Base-by-base conservation (phyloP, 192 early-diverging fungal genomes). In the Entomortierella lignicola region DNA sequence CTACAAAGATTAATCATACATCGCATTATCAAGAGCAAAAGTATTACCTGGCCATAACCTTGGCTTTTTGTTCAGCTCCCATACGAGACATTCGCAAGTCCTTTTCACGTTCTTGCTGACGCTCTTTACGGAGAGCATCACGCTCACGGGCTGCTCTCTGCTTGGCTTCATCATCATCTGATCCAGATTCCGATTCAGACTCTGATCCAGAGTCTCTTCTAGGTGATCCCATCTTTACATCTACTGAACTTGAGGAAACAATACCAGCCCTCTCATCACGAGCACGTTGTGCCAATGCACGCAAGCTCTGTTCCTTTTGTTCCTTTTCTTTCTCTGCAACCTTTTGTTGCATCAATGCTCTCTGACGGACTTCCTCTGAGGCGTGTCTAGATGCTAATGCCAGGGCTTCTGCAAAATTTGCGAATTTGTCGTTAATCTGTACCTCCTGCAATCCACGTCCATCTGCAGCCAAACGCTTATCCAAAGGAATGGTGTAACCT, bases 401-500 rank as follows among this genome's bases (percentile, higher is more conserved):
- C 31, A 99, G 86, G 2, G 98, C 96, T 77, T 99, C 97, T 4
- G 97, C 91, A 11, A 99, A 87, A 68, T 94, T 95, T 21, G 97
- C 95, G 89, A 99, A 99, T 62, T 96, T 96, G 71, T 99, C 95
- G 80, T 95, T 97, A 57, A 99, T 95, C 10, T 83, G 61, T 13
- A 92, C 87, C 58, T 98, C 94, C 85, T 99, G 95, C 30, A 97
- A 69, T 20, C 98, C 98, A 59, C 97, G 91, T 27, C 95, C 98
- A 77, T 99, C 98, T 18, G 95, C 92, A 1, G 98, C 98, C 68
- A 99, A 85, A 53, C 98, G 95, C 83, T 99, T 99, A 83, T 99
- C 98, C 43, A 99, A 85, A 18, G 98, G 95, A 64, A 99, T 98
- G 11, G 98, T 99, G 80, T 95, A 99, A 37, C 98, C 98, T 72